Evolutionary conservation across 1,139 yeast species (phyloP).

Genomic region (Geotrichum phurueaensis): DNA sequence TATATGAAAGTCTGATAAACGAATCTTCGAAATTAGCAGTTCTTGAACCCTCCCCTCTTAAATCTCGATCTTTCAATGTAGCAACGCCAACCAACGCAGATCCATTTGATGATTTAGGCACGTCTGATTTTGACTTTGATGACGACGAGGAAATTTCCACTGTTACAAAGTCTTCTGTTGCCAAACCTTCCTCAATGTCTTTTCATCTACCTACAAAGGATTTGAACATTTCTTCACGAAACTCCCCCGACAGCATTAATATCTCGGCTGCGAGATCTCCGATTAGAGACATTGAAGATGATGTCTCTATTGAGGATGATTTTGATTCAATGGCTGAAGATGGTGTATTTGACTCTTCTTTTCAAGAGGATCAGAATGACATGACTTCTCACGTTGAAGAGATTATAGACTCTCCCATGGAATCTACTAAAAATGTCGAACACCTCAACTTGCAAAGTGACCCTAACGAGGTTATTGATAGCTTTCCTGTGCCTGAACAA

Average conservation of each 20-base stretch:
- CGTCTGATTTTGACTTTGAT: conserved; percentile 5
- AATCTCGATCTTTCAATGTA: neutral
- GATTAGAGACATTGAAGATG: neutral
- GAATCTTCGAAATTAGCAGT: neutral
- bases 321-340: neutral
- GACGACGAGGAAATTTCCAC: conserved; percentile 4
- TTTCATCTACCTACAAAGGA: neutral
- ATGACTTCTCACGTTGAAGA: neutral
- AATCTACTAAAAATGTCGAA: neutral
- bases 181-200: neutral
- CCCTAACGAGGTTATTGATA: neutral
- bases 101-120: neutral
- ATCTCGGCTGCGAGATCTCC: neutral
- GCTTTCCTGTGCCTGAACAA: neutral
- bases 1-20: neutral
- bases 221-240: neutral
- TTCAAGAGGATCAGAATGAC: neutral
- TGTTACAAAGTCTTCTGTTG: neutral
- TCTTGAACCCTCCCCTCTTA: neutral
- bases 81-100: neutral
- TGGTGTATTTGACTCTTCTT: neutral
- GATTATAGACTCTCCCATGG: neutral
- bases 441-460: neutral
- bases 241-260: neutral
- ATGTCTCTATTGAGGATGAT: neutral